These are phyloP conservation scores for Naganishia sp. DNA, from an alignment of 1,284 basidiomycete genomes.

Conservation along the genomic window DNA sequence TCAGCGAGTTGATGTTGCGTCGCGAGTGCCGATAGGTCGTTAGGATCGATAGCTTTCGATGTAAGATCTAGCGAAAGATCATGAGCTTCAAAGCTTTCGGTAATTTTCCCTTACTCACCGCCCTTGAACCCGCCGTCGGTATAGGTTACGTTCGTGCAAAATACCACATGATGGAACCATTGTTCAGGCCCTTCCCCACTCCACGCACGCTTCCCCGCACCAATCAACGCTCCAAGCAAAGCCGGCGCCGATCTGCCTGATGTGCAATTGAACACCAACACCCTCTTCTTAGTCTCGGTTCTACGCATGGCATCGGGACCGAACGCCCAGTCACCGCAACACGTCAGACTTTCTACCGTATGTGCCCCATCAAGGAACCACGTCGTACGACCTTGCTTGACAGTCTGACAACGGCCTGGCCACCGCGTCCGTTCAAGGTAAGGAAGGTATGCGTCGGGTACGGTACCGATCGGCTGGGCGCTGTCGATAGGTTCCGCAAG, in stretches of 20 bases:
- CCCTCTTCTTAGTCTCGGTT: conserved; percentile 49
- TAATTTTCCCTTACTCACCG: conserved; percentile 60
- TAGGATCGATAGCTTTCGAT: conserved; percentile 64
- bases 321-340: conserved; percentile 76
- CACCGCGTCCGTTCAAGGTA: conserved; percentile 75
- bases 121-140: conserved; percentile 83
- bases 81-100: background rate
- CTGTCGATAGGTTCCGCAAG: conserved; percentile 38
- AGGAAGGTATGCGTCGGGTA: conserved; percentile 62
- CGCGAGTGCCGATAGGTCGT: conserved; percentile 67
- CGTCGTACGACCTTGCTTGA: conserved; percentile 60
- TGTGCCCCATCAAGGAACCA: conserved; percentile 98
- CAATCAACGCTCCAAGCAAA: conserved; percentile 66
- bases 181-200: conserved; percentile 53
- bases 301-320: conserved; percentile 32
- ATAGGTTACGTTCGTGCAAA: conserved; percentile 96
- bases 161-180: conserved; percentile 83
- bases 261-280: conserved; percentile 95
- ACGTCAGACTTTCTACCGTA: conserved; percentile 84
- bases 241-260: conserved; percentile 76
- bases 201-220: conserved; percentile 47
- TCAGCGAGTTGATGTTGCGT: conserved; percentile 74
- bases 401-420: conserved; percentile 95
- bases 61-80: conserved; percentile 64
- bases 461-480: conserved; percentile 33